Conservation (phyloP, 2,329 filamentous ascomycete genomes). For the Nothomitra cinnamomea region DNA sequence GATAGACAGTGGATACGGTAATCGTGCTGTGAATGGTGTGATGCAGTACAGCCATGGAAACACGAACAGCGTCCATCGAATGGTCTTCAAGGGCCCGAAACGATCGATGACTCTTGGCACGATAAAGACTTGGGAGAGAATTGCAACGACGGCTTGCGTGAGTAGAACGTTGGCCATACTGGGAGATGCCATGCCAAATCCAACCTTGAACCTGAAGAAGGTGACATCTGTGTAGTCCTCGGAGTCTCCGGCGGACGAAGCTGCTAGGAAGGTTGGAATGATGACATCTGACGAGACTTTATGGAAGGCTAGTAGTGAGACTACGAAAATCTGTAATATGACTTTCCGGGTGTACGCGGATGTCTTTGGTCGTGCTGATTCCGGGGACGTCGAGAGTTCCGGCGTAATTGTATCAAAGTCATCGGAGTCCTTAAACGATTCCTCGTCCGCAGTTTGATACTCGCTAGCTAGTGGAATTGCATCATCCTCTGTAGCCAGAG, state of each 20-base stretch:
- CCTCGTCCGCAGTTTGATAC: too few species aligned
- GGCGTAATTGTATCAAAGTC: too few species aligned
- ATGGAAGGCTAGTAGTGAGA: conserved; percentile 24
- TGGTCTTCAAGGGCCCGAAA: conserved; percentile 64
- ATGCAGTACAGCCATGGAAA: conserved; percentile 84
- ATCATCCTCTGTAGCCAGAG: too few species aligned
- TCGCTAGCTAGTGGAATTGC: too few species aligned
- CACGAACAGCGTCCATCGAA: conserved; percentile 60
- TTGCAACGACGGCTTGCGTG: conserved; percentile 74
- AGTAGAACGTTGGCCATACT: conserved; percentile 78
- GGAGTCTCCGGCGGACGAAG: neutral
- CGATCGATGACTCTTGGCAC: conserved; percentile 61
- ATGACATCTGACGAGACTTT: neutral
- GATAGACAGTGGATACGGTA: conserved; percentile 56
- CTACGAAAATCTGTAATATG: conserved; percentile 63
- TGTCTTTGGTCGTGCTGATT: too few species aligned
- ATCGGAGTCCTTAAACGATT: too few species aligned
- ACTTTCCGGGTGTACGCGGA: conserved; percentile 77
- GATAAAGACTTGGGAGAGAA: conserved; percentile 68
- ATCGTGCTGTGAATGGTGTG: conserved; percentile 75
- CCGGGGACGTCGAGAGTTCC: too few species aligned
- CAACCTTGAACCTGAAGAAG: conserved; percentile 66
- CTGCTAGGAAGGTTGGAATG: neutral
- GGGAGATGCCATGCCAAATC: conserved; percentile 71
- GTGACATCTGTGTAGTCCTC: too few species aligned